A percentile compares a stretch with the other conserved stretches of the same genome.
These are phyloP conservation scores for Helichrysum umbraculigerum DNA, from an alignment of 129 eudicot genomes.

Conservation along the genomic window DNA sequence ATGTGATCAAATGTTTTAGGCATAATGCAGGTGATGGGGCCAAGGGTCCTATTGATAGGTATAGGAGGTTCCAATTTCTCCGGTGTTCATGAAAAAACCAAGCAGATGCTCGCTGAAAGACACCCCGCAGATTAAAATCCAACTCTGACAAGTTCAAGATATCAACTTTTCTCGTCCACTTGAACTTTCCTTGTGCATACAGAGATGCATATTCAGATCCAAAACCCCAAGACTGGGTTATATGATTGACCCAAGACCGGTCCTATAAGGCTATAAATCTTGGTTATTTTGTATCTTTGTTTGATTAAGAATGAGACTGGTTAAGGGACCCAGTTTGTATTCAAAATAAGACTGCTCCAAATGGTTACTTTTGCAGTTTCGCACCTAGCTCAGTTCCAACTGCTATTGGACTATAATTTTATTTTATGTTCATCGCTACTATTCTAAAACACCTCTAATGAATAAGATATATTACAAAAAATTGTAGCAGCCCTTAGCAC, in stretches of 20 bases:
- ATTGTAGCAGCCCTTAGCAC: background rate
- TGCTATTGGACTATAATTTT: background rate
- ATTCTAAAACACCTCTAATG: background rate
- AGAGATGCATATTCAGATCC: background rate
- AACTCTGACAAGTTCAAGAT: slow-evolving; percentile 26
- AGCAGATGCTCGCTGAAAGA: slow-evolving; percentile 47
- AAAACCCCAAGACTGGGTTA: background rate
- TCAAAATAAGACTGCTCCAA: background rate
- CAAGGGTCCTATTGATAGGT: slow-evolving; percentile 79
- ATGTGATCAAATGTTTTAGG: background rate
- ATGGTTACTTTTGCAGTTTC: background rate
- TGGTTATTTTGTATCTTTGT: background rate
- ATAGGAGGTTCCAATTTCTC: slow-evolving; percentile 88
- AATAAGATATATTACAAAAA: too few species aligned
- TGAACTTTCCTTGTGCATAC: background rate
- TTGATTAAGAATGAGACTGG: background rate
- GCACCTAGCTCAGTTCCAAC: background rate
- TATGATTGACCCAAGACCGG: background rate
- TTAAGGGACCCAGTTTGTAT: background rate
- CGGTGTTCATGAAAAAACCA: slow-evolving; percentile 74
- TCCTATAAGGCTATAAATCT: background rate
- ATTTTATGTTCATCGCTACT: background rate
- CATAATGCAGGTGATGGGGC: slow-evolving; percentile 69
- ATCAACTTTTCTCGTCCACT: background rate
- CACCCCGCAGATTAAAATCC: slow-evolving; percentile 30